A percentile compares a stretch with the other conserved stretches of the same genome.
Evolutionary conservation across 257 asterid genomes (phyloP).

Genomic region (Solanum virginianum): DNA sequence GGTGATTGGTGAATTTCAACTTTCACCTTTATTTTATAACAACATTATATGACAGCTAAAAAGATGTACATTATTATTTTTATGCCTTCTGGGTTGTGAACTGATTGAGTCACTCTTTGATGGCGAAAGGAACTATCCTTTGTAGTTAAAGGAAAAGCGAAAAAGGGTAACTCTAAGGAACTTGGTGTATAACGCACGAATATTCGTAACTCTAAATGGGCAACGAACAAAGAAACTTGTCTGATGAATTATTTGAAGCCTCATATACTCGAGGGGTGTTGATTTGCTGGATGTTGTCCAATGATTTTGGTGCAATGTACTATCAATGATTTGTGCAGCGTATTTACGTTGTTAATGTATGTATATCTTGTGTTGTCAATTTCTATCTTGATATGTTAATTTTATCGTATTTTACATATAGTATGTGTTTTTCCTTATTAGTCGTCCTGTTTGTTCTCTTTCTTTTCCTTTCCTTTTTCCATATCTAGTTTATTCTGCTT

Average conservation of each 20-base stretch:
- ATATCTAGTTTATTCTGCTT: too few species aligned
- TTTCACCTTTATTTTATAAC: not conserved
- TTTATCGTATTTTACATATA: too few species aligned
- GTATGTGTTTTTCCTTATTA: too few species aligned
- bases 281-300: not conserved
- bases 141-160: not conserved
- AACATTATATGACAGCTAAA: not conserved
- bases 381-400: too few species aligned
- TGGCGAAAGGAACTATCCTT: not conserved
- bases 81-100: not conserved
- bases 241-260: not conserved
- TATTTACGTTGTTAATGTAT: too few species aligned
- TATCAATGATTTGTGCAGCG: not conserved
- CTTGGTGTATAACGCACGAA: not conserved
- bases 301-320: not conserved
- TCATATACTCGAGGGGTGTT: not conserved
- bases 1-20: not conserved
- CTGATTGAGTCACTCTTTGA: not conserved
- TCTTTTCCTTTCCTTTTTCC: too few species aligned
- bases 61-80: not conserved
- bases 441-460: too few species aligned
- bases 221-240: not conserved
- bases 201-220: not conserved
- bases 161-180: not conserved
- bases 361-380: too few species aligned